These are phyloP conservation scores for Malassezia equina DNA, from an alignment of 1,284 basidiomycete genomes.

Conservation along the genomic window DNA sequence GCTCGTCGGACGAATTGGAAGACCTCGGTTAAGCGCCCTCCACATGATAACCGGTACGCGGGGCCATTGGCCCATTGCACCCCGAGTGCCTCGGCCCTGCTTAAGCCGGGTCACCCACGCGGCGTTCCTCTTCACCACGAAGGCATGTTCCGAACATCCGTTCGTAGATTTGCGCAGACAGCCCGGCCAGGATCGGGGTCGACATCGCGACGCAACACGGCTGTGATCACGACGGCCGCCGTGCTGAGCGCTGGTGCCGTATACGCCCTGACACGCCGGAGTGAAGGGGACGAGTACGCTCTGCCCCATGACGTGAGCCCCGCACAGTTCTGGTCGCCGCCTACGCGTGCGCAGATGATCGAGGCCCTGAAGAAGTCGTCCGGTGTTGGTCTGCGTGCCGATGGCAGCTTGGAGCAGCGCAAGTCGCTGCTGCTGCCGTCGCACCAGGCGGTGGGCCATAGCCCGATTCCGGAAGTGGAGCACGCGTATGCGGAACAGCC, in stretches of 20 bases:
- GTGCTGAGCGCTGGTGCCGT: conserved; percentile 3
- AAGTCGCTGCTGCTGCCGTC: conserved; percentile 26
- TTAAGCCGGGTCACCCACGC: too few relatives aligned
- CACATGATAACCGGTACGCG: not conserved
- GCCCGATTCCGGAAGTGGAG: conserved; percentile 34
- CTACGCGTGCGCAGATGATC: conserved; percentile 46
- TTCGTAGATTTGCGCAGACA: conserved; percentile 7
- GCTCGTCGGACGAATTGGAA: not conserved
- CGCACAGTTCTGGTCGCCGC: conserved; percentile 42
- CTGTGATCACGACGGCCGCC: conserved; percentile 2
- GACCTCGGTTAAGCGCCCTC: not conserved
- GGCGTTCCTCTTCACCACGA: not conserved
- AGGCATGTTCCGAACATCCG: conserved; percentile 11
- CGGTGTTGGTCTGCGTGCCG: conserved; percentile 29
- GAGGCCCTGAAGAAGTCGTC: conserved; percentile 41
- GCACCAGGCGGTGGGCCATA: conserved; percentile 26
- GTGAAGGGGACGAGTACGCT: not conserved
- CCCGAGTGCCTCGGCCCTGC: not conserved
- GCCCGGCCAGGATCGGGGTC: not conserved
- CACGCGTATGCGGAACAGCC: conserved; percentile 19
- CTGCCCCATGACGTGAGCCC: conserved; percentile 31
- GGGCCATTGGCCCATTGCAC: not conserved
- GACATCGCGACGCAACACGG: not conserved
- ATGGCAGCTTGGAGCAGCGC: conserved; percentile 22
- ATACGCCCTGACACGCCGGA: conserved; percentile 2